Base-by-base conservation (phyloP, 768 basidiomycete genomes). In the Pleurotus giganteus region DNA sequence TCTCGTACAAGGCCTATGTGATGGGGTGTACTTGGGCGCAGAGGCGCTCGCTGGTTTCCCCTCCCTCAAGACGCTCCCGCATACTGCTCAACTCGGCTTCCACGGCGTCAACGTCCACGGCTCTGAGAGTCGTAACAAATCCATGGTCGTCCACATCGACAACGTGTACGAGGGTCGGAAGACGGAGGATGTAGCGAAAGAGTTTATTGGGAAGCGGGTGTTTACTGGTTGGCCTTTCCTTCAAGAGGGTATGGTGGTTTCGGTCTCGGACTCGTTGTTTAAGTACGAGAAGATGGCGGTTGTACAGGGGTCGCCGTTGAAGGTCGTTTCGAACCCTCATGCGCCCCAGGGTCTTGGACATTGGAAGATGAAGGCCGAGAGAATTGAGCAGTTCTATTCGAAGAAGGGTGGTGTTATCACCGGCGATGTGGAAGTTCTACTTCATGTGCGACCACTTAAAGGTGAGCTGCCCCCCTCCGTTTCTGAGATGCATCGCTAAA, bases 21-120 rank as follows among this genome's bases (percentile, higher is more conserved):
- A 94, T 24, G 95, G 96, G 15, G 95, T 94, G 8, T 82, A 84
- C 53, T 84, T 95, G 8, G 96, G 96, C 47, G 80, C 82, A 4
- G 79, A 86, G 31, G 91, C 94, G 4, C 78, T 98, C 4, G 94
- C 97, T 0, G 97, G 97, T 8, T 99, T 99, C 81, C 96, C 97
- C 0, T 96, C 97, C 1, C 79, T 98, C 27, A 82, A 95, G 57
- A 97, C 95, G 0, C 78, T 98, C 6, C 91, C 90, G 0, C 81
- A 93, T 64, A 83, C 81, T 0, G 85, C 88, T 9, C 72, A 76
- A 21, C 76, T 98, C 21, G 94, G 87, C 13, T 80, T 84, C 69
- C 96, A 98, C 64, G 84, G 88, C 19, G 94, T 98, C 61, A 97
- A 94, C 65, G 86, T 98, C 11, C 96, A 98, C 68, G 91, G 92